Base-by-base conservation (phyloP, 2,329 filamentous ascomycete species). In the Myriosclerotinia scirpicola region DNA sequence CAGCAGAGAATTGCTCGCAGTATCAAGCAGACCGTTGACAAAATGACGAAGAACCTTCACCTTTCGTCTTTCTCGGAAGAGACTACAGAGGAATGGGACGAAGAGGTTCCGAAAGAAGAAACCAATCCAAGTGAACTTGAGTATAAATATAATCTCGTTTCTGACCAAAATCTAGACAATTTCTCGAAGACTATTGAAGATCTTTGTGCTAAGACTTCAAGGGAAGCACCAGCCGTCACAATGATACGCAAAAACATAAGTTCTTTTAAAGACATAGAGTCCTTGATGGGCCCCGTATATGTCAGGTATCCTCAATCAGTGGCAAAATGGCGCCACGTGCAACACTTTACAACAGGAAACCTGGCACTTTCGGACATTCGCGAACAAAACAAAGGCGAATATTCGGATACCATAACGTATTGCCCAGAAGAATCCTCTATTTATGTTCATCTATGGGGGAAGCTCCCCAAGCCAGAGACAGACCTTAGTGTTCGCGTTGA, bases 41-140 rank as follows among this genome's bases (percentile, higher is more conserved):
- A 61, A 58, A 72, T 72, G 70, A 72, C 70, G 15, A 69, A 69
- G 44, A 73, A 73, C 40, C 68, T 66, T 30, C 67, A 70, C 48
- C 15, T 34, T 17, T 48, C 48, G 38, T 36, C 58, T 7, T 40
- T 17, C 22, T 65, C 48, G 17, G 67, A 69, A 36, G 66, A 60
- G 26, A 30, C 12, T 3, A 34, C 15, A 34, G 59, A 60, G 30
- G 54, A 64, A 8, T 50, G 48, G 54, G 30, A 58, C 20, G 46
- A 66, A 40, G 34, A n/a, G 1, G 6, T 15, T 17, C n/a, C 30
- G 22, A 36, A 22, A 44, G 34, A 38, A 8, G 44, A 61, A 2
- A 40, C 2, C 30, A 40, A 55, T 55, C 53, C 53, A 40, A 55
- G 34, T 40, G 34, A n/a, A 55, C 53, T 40, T 40, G 34, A 40